A percentile compares a stretch with the other conserved stretches of the same genome.
phyloP scores from a whole-genome alignment of 2,329 filamentous ascomycete species.

The Pseudocercospora fijiensis region DNA sequence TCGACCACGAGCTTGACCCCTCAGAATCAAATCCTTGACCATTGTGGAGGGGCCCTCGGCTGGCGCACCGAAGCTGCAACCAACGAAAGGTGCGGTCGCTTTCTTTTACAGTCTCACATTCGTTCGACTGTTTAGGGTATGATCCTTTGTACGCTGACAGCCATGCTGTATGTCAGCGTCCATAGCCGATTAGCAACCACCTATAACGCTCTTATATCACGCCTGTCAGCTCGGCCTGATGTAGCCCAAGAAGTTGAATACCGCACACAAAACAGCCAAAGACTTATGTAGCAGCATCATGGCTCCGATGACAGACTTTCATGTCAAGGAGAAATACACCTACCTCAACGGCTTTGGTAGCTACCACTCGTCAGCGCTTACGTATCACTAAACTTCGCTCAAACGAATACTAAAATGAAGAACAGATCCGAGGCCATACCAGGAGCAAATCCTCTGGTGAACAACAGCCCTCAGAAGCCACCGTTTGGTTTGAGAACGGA shows the following conservation, averaged over 20 bases:
- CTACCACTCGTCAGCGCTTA: slow-evolving; percentile 60
- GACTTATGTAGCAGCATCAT: slow-evolving; percentile 3
- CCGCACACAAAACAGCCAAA: neutral
- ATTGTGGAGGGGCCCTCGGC: neutral
- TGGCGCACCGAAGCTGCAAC: neutral
- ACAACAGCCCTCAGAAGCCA: slow-evolving; percentile 78
- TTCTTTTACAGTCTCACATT: neutral
- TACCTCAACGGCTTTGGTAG: slow-evolving; percentile 76
- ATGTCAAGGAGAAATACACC: slow-evolving; percentile 64
- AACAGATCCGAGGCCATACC: slow-evolving; percentile 64
- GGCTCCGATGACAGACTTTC: slow-evolving; percentile 59
- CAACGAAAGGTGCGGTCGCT: neutral
- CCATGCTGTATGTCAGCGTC: neutral
- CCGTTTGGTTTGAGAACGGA: slow-evolving; percentile 76
- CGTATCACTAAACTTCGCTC: neutral
- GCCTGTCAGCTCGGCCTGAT: neutral
- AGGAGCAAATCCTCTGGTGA: slow-evolving; percentile 68
- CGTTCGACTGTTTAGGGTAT: neutral
- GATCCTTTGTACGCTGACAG: neutral
- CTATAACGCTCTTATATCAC: neutral
- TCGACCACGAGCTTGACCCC: neutral
- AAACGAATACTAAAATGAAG: neutral
- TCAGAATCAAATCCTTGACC: neutral
- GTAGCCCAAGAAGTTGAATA: neutral
- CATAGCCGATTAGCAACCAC: neutral